These are phyloP conservation scores for Paraurostyla sp. DNA, from an alignment of 73 alveolate genomes.

Conservation along the genomic window DNA sequence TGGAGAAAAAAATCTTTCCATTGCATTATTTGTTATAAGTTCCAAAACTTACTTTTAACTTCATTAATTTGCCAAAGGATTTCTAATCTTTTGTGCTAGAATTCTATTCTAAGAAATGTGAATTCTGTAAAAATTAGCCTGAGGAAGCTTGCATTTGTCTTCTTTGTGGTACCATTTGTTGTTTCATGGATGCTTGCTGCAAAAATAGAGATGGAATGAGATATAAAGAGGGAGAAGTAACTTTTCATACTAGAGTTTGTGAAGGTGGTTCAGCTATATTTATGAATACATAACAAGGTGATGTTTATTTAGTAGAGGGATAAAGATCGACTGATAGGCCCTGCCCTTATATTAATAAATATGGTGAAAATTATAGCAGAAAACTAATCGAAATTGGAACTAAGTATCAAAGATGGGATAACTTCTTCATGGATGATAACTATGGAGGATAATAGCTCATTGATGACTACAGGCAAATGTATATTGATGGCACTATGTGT, in stretches of 20 bases:
- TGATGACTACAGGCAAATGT: conserved; percentile 14
- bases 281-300: conserved; percentile 54
- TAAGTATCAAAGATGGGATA: conserved; percentile 61
- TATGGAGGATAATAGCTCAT: neutral
- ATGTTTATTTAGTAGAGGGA: conserved; percentile 28
- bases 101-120: conserved; percentile 64
- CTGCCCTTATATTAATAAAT: conserved; percentile 55
- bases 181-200: conserved; percentile 57
- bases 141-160: conserved; percentile 61
- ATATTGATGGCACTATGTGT: conserved; percentile 20
- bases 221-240: conserved; percentile 60
- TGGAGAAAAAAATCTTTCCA: no score
- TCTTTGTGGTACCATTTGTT: conserved; percentile 62
- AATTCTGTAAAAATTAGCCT: conserved; percentile 46
- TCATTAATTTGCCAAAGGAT: conserved; percentile 30
- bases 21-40: no score
- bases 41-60: neutral
- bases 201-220: neutral
- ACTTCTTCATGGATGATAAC: conserved; percentile 7
- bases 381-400: no score
- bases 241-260: conserved; percentile 63
- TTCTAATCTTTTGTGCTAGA: conserved; percentile 23
- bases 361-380: conserved; percentile 64
- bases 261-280: conserved; percentile 64
- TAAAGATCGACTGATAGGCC: conserved; percentile 22